phyloP scores from a whole-genome alignment of 345 rosid species.

The Erucastrum elatum region DNA sequence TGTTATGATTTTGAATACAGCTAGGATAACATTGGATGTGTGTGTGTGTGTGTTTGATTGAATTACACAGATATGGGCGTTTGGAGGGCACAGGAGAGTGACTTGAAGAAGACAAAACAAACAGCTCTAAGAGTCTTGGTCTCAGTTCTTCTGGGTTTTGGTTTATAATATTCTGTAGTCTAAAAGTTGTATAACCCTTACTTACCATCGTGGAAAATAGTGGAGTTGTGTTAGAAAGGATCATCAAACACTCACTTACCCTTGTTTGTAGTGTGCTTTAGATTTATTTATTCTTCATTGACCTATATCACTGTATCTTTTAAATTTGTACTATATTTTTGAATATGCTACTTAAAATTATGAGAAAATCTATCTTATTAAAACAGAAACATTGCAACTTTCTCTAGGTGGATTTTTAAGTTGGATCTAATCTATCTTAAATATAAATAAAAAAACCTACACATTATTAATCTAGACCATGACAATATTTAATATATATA shows the following conservation, averaged over 20 bases:
- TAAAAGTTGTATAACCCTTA: background rate
- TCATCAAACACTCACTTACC: background rate
- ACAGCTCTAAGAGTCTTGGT: slow-evolving; percentile 7
- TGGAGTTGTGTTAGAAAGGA: slow-evolving; percentile 12
- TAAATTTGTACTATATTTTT: too few species aligned
- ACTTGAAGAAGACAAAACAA: slow-evolving; percentile 42
- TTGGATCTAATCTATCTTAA: too few species aligned
- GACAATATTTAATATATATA: too few species aligned
- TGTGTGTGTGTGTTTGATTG: background rate
- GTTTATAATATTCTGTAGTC: slow-evolving; percentile 11
- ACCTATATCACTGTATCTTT: too few species aligned
- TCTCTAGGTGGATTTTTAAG: too few species aligned
- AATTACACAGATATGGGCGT: slow-evolving; percentile 84
- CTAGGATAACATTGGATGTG: background rate
- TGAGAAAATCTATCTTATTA: background rate
- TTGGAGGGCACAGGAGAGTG: slow-evolving; percentile 82
- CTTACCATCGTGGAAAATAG: slow-evolving; percentile 25
- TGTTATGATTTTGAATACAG: background rate
- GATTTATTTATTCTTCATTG: background rate
- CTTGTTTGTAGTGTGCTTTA: background rate
- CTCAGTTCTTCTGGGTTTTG: slow-evolving; percentile 19
- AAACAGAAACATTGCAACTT: too few species aligned
- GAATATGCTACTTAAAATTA: background rate
- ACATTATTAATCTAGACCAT: too few species aligned
- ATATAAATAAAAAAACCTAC: too few species aligned